Evolutionary conservation across 495 filamentous ascomycete species (phyloP), one percentile per base, ranked within the genome.

Genomic region (Lentithecium fluviatile): DNA sequence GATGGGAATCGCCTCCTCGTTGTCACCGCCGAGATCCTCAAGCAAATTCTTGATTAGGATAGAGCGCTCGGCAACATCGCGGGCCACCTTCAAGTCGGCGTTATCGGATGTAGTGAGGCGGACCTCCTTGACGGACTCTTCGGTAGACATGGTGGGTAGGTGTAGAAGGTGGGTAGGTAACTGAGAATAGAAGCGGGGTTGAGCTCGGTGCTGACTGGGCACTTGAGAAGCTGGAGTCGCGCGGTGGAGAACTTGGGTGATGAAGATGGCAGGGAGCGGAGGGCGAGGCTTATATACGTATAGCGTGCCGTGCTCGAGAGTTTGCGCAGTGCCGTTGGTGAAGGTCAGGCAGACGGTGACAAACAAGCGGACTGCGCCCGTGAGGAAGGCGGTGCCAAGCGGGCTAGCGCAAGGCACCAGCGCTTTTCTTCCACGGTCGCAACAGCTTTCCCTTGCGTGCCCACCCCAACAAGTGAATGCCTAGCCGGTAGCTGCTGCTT

Each of bases 31-130:
- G 32, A 97, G 77, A 74, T 98, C 94, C 69, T 96, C 94, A 42
- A 98, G 81, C 86, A 98, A 85, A 79, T 97, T 94, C 83, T 96
- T 96, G 82, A 98, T 93, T 20, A 98, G 82, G 55, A 97, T 82
- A 6, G 91, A 96, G 48, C 92, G 89, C 78, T 96, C 91, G 47
- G 90, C 91, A 50, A 96, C 88, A 25, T 82, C 77, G 61, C 90
- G 89, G 52, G 95, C 93, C 55, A 88, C 82, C 2, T 66, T 60
- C 58, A 87, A 73, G 19, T 79, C 74, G 43, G 76, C 76, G 55
- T 74, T 75, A 69, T 88, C 85, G 45, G 80, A 85, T 75, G 80
- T 83, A 49, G 74, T 73, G 19, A 88, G 78, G 24, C 70, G 79
- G 67, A 88, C 79, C 8, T 37, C 69, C 15, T 63, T 59, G 32